A percentile compares a stretch with the other conserved stretches of the same genome.
phyloP scores from a whole-genome alignment of 2,329 filamentous ascomycete genomes.

The Neopestalotiopsis sp. region DNA sequence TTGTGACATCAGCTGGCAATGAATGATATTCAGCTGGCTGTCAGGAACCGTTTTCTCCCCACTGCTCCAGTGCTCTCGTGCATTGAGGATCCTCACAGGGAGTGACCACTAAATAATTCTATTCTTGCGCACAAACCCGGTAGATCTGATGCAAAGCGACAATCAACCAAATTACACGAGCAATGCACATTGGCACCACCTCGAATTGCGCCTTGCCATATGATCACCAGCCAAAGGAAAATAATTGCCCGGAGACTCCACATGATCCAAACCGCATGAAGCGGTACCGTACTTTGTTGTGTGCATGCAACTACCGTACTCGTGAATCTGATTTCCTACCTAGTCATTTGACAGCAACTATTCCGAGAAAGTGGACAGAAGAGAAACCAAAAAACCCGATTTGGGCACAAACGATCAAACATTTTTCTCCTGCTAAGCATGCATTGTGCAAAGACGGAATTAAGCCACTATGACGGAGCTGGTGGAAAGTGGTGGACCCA shows the following conservation, averaged over 20 bases:
- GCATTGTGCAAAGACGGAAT: neutral
- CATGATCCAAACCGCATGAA: neutral
- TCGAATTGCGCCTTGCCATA: neutral
- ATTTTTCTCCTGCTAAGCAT: neutral
- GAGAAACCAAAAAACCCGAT: neutral
- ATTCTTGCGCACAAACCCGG: neutral
- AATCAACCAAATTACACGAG: slow-evolving; percentile 1
- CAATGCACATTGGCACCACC: neutral
- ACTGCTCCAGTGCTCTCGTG: neutral
- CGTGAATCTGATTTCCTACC: neutral
- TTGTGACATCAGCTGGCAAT: neutral
- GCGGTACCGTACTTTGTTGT: neutral
- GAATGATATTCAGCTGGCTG: neutral
- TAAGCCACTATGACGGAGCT: slow-evolving; percentile 15
- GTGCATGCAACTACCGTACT: neutral
- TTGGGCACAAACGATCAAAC: neutral
- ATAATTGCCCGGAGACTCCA: neutral
- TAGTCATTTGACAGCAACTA: neutral
- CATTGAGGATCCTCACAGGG: slow-evolving; percentile 5
- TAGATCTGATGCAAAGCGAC: slow-evolving; percentile 5
- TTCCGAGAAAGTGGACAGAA: slow-evolving; percentile 1
- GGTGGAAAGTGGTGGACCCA: neutral
- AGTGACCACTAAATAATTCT: slow-evolving; percentile 4
- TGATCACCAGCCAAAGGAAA: neutral
- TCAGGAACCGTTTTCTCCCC: neutral